Evolutionary conservation across 2,329 filamentous ascomycete species (phyloP).

Genomic region (Trichoderma gracile): DNA sequence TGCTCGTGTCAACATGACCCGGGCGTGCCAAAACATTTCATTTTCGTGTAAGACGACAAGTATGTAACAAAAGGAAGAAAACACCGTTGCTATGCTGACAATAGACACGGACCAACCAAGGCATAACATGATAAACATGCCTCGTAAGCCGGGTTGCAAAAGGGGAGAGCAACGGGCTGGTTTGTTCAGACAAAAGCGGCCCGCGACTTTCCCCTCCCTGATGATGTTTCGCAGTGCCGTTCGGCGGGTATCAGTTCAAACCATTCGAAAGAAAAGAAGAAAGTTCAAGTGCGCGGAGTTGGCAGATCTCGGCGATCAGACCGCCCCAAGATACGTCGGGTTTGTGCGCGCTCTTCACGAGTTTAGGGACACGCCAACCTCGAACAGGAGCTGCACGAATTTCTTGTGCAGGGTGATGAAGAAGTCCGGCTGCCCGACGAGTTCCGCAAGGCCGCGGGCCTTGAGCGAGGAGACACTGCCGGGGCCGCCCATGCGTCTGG

Average conservation of each 20-base stretch:
- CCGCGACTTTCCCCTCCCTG: neutral
- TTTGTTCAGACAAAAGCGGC: too few species aligned
- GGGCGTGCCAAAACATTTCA: slow-evolving; percentile 23
- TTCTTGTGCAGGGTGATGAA: slow-evolving; percentile 66
- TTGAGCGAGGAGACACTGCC: slow-evolving; percentile 58
- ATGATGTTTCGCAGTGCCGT: slow-evolving; percentile 22
- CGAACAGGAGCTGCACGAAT: slow-evolving; percentile 64
- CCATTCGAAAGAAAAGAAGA: slow-evolving; percentile 7
- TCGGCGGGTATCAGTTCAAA: slow-evolving; percentile 21
- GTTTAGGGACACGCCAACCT: slow-evolving; percentile 57
- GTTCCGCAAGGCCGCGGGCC: slow-evolving; percentile 63
- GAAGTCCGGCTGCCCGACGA: slow-evolving; percentile 67
- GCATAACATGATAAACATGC: neutral
- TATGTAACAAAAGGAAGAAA: slow-evolving; percentile 8
- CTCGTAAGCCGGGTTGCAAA: neutral
- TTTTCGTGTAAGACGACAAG: neutral
- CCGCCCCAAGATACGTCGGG: neutral
- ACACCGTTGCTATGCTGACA: slow-evolving; percentile 31
- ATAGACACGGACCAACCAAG: slow-evolving; percentile 14
- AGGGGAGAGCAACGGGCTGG: neutral
- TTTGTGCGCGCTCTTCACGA: slow-evolving; percentile 38
- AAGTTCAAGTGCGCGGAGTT: neutral
- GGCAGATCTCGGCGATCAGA: too few species aligned
- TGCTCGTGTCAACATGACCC: slow-evolving; percentile 31
- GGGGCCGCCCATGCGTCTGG: slow-evolving; percentile 58